Conservation (phyloP, 352 stramenopile genomes). For the Pythium dissimile region DNA sequence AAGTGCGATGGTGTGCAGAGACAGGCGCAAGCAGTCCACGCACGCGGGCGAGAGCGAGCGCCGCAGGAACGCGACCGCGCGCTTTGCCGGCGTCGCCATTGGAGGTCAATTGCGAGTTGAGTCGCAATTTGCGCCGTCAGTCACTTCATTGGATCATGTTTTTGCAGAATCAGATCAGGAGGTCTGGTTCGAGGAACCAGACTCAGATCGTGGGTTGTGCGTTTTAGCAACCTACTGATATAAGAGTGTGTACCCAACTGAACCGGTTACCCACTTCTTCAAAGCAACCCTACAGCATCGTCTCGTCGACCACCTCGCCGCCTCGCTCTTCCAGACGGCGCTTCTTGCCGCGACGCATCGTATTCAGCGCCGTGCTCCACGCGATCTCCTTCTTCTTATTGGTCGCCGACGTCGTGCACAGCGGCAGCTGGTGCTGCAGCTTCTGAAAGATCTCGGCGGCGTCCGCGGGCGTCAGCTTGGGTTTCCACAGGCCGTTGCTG, state of each 20-base stretch:
- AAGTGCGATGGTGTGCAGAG: not conserved
- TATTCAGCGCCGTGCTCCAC: slow-evolving; percentile 22
- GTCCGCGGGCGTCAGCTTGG: not conserved
- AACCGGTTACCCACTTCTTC: no score
- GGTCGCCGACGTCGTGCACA: not conserved
- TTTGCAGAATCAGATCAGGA: no score
- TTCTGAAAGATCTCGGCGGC: slow-evolving; percentile 1
- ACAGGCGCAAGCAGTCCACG: not conserved
- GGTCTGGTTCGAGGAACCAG: no score
- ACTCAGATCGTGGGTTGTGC: no score
- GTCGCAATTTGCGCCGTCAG: no score
- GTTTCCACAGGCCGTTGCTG: slow-evolving; percentile 7
- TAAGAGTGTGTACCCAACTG: no score
- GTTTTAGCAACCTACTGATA: no score
- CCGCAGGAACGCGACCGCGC: slow-evolving; percentile 14
- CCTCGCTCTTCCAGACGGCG: no score
- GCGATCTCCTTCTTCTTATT: slow-evolving; percentile 24
- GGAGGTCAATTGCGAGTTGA: not conserved
- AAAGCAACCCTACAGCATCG: no score
- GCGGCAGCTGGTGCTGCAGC: slow-evolving; percentile 3
- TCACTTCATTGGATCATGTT: no score
- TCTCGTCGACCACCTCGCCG: no score
- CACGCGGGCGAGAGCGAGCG: slow-evolving; percentile 16
- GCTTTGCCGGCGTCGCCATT: slow-evolving; percentile 16
- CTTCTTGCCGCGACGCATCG: slow-evolving; percentile 22